Percentiles rank a stretch among this genome's conserved stretches.
These are phyloP conservation scores for Alternaria angustiovoidea DNA, from an alignment of 2,329 filamentous ascomycete genomes.

Conservation along the genomic window DNA sequence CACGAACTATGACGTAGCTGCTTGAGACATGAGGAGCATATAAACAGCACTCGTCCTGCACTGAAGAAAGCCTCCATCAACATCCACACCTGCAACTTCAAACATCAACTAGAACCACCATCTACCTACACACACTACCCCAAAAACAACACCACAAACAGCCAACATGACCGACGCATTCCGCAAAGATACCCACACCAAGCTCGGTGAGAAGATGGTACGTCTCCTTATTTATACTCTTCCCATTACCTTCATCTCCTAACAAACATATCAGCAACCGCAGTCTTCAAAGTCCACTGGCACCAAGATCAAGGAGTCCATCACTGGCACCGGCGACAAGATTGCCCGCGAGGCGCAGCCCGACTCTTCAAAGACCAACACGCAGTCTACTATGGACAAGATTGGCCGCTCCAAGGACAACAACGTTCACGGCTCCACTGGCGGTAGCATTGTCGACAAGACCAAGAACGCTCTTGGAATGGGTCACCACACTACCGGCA, in stretches of 20 bases:
- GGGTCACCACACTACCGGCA: constrained; percentile 50
- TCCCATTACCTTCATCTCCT: not conserved
- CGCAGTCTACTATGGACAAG: constrained; percentile 59
- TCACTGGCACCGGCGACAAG: constrained; percentile 66
- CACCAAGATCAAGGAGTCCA: constrained; percentile 64
- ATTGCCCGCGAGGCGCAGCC: constrained; percentile 49
- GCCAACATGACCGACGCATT: constrained; percentile 67
- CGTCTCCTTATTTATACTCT: not conserved
- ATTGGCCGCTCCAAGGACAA: constrained; percentile 50
- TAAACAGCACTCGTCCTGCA: constrained; percentile 25
- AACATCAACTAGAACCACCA: constrained; percentile 23
- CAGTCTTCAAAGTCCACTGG: constrained; percentile 68
- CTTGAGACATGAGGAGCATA: constrained; percentile 18
- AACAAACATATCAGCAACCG: constrained; percentile 55
- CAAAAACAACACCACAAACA: constrained; percentile 33
- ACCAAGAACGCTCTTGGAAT: constrained; percentile 59
- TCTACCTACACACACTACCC: constrained; percentile 3
- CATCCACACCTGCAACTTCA: constrained; percentile 16
- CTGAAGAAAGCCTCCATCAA: constrained; percentile 23
- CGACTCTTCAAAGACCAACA: constrained; percentile 63
- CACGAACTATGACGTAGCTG: constrained; percentile 36
- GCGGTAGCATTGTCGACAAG: constrained; percentile 55
- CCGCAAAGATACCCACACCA: constrained; percentile 68
- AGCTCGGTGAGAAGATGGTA: constrained; percentile 61
- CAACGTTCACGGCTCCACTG: constrained; percentile 48